Conservation (phyloP, 805 yeast species). For the Barnettozyma vustinii region DNA sequence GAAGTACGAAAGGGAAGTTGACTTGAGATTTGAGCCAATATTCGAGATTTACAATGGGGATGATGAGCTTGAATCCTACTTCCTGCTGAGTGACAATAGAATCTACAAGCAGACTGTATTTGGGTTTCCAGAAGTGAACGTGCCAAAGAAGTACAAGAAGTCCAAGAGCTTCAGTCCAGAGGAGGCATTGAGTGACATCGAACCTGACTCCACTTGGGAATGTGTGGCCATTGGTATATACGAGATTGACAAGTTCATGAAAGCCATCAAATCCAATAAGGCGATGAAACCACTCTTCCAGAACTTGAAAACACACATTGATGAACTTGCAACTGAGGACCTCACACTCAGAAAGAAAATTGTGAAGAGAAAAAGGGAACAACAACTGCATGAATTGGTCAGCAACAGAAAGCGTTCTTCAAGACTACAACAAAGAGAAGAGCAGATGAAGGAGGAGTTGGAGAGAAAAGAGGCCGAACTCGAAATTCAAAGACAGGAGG, state of each 20-base stretch:
- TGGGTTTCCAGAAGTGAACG: conserved; percentile 27
- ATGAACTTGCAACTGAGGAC: conserved; percentile 39
- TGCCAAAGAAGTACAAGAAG: conserved; percentile 30
- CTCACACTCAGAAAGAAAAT: conserved; percentile 48
- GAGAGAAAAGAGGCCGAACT: conserved; percentile 33
- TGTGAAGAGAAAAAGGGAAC: conserved; percentile 52
- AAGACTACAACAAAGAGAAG: conserved; percentile 66
- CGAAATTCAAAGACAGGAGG: conserved; percentile 25
- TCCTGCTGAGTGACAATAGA: conserved; percentile 47
- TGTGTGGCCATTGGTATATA: conserved; percentile 41
- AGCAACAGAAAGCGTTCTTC: conserved; percentile 71
- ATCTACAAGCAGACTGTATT: conserved; percentile 36
- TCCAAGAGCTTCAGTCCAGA: conserved; percentile 26
- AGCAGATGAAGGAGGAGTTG: conserved; percentile 41
- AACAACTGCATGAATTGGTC: conserved; percentile 56
- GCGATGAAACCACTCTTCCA: conserved; percentile 28
- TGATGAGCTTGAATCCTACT: conserved; percentile 20
- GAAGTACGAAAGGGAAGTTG: conserved; percentile 27
- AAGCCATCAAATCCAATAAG: conserved; percentile 26
- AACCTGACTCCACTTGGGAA: conserved; percentile 36
- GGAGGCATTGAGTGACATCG: conserved; percentile 26
- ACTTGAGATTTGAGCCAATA: conserved; percentile 29
- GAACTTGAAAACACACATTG: conserved; percentile 28
- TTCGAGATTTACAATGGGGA: conserved; percentile 15
- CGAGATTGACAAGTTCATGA: conserved; percentile 31